Evolutionary conservation across 2,329 filamentous ascomycete genomes (phyloP), one percentile per base, ranked within the genome.

Genomic region (Teratosphaeriaceae sp.): DNA sequence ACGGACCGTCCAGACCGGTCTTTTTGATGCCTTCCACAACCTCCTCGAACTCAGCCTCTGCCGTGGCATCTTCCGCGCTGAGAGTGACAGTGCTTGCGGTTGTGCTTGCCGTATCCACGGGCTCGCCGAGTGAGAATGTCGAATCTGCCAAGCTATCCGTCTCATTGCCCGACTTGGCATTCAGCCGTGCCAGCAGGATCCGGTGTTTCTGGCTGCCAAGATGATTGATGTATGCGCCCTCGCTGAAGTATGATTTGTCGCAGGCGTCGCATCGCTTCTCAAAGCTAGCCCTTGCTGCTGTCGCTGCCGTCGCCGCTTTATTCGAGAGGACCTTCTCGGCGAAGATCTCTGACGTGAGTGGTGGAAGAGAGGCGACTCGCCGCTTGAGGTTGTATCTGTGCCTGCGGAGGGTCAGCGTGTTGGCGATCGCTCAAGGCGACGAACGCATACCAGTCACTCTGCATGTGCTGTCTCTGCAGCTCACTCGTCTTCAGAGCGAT

Each of bases 401-500:
- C 55, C 27, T 30, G 12, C 27, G 11, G 27, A 12, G 5, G 4
- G 27, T 51, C 52, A 90, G 82, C 66, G 97, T 90, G n/a, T n/a
- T n/a, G n/a, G n/a, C n/a, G n/a, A n/a, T n/a, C n/a, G n/a, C n/a
- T n/a, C n/a, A n/a, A n/a, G n/a, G n/a, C n/a, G n/a, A n/a, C n/a
- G n/a, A n/a, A n/a, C n/a, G n/a, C 27, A 13, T 30, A 30, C 92
- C 92, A 98, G 70, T 98, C 92, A 57, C 84, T 92, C 66, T 92
- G 88, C 92, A 98, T 98, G 64, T 98, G 92, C 27, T 80, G 82
- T 64, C 92, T 83, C 70, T 98, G 92, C 44, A 94, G 76, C 62
- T 97, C 90, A 64, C 86, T 88, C 62, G 87, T 88, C 53, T 90
- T 84, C 69, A 97, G 98, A 40, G 90, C 92, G 56, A 98, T 89